Percentiles rank a stretch among this genome's conserved stretches.
These are phyloP conservation scores for Eragrostis nindensis DNA, from an alignment of 176 grass and related monocot genomes.

Conservation along the genomic window DNA sequence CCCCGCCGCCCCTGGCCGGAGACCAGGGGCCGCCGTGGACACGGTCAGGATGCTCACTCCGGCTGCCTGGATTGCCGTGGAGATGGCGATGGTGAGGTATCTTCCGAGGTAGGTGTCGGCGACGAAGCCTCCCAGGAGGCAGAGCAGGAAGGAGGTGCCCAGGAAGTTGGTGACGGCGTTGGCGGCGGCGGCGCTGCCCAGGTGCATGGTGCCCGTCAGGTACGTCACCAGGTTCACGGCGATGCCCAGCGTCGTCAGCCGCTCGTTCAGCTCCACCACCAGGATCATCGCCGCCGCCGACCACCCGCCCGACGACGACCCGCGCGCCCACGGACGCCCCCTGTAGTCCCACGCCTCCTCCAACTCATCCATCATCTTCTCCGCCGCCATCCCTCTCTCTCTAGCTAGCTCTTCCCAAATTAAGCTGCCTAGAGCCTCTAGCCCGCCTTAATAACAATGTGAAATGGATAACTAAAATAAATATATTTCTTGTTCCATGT, in stretches of 20 bases:
- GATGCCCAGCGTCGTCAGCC: constrained; percentile 77
- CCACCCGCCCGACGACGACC: constrained; percentile 48
- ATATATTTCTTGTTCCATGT: too few relatives aligned
- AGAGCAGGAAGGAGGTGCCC: constrained; percentile 89
- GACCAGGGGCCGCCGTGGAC: constrained; percentile 58
- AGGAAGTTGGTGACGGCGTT: constrained; percentile 88
- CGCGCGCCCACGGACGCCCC: constrained; percentile 36
- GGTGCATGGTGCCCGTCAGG: constrained; percentile 78
- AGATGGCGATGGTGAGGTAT: constrained; percentile 89
- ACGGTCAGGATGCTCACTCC: constrained; percentile 60
- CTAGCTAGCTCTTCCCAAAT: too few relatives aligned
- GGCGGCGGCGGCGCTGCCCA: constrained; percentile 66
- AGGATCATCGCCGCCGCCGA: constrained; percentile 55
- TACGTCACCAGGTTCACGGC: constrained; percentile 81
- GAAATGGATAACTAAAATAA: too few relatives aligned
- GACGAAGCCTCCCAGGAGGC: constrained; percentile 83
- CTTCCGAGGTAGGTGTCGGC: constrained; percentile 84
- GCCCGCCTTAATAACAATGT: too few relatives aligned
- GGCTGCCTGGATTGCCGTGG: constrained; percentile 65
- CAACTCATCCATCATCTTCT: too few relatives aligned
- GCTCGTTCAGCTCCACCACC: constrained; percentile 73
- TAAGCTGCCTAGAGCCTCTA: too few relatives aligned
- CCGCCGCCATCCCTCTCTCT: background rate
- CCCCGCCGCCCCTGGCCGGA: constrained; percentile 53
- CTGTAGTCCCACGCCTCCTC: constrained; percentile 60